phyloP scores from a whole-genome alignment of 257 asterid genomes.

The Solanum etuberosum region DNA sequence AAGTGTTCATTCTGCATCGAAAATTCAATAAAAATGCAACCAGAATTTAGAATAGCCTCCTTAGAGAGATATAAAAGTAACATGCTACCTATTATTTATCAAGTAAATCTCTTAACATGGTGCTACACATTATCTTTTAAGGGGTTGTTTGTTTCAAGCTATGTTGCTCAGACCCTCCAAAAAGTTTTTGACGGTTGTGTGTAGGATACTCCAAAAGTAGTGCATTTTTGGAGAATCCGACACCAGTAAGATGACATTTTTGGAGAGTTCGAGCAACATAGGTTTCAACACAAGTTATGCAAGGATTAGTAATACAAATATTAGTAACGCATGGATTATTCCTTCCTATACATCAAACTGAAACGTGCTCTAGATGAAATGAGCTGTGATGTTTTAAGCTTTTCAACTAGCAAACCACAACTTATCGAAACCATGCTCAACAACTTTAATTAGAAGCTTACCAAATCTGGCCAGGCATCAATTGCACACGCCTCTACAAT shows the following conservation, averaged over 20 bases:
- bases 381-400: not conserved
- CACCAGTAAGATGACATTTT: not conserved
- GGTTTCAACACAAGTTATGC: not conserved
- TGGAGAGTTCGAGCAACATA: not conserved
- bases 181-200: not conserved
- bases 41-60: not conserved
- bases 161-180: not conserved
- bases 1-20: slow-evolving; percentile 66
- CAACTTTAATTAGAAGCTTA: slow-evolving; percentile 21
- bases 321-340: not conserved
- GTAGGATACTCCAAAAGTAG: not conserved
- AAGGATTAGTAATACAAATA: not conserved
- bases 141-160: not conserved
- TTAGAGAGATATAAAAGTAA: not conserved
- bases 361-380: not conserved
- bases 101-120: not conserved
- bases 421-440: too few species aligned
- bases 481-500: slow-evolving; percentile 89
- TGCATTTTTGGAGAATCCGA: not conserved
- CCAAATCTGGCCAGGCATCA: slow-evolving; percentile 86
- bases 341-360: not conserved
- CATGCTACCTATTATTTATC: not conserved
- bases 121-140: not conserved
- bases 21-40: not conserved
- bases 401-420: not conserved